Evolutionary conservation across 1,284 basidiomycete species (phyloP).

Genomic region (Heliocybe sulcata): DNA sequence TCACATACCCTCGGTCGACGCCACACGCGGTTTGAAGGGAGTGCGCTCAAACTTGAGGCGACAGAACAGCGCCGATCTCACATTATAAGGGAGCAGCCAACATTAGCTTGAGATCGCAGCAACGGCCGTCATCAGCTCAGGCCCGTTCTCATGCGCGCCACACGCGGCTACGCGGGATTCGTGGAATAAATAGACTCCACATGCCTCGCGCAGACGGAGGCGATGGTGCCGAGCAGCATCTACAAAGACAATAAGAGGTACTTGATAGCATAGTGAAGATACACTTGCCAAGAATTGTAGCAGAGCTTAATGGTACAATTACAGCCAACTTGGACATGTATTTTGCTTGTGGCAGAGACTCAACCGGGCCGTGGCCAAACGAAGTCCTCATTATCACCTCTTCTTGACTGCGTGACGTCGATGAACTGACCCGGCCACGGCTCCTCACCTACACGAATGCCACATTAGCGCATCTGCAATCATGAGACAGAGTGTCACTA

Average conservation of each 20-base stretch:
- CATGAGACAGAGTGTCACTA: constrained; percentile 9
- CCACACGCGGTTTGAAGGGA: too few relatives aligned
- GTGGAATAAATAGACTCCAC: neutral
- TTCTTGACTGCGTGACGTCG: constrained; percentile 49
- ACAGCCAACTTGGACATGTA: neutral
- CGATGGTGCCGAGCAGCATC: neutral
- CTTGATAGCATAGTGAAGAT: neutral
- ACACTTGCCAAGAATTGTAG: neutral
- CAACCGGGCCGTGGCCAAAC: constrained; percentile 61
- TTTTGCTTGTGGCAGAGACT: neutral
- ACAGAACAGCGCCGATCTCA: neutral
- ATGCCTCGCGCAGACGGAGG: neutral
- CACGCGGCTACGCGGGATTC: neutral
- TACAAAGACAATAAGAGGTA: neutral
- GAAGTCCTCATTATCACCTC: constrained; percentile 31
- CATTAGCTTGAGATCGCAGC: neutral
- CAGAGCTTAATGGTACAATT: neutral
- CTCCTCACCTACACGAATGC: constrained; percentile 41
- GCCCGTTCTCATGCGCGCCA: neutral
- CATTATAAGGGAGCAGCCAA: neutral
- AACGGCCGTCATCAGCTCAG: neutral
- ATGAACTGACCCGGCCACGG: constrained; percentile 66
- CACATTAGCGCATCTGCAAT: neutral
- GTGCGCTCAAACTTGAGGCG: neutral
- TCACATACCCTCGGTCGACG: too few relatives aligned